A percentile compares a stretch with the other conserved stretches of the same genome.
These are phyloP conservation scores for Musa itinerans DNA, from an alignment of 176 grass and related monocot species.

Conservation along the genomic window DNA sequence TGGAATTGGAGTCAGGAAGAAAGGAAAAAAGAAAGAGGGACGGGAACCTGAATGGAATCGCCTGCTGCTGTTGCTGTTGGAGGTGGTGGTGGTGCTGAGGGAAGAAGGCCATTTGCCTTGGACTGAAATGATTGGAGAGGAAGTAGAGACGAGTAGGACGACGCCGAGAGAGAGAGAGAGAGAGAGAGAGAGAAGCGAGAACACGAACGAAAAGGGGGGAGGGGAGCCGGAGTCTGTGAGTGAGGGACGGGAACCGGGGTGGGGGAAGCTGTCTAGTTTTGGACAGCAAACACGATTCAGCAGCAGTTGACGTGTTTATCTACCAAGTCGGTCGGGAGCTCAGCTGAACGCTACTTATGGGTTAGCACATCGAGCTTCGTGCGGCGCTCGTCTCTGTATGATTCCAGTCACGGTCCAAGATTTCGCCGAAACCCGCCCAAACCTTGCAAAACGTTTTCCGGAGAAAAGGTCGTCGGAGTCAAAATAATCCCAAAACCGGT, in stretches of 20 bases:
- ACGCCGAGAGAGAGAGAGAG: not conserved
- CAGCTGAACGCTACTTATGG: no score
- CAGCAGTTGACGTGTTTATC: no score
- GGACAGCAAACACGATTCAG: not conserved
- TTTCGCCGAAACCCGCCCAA: no score
- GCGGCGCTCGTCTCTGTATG: no score
- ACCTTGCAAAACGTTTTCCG: no score
- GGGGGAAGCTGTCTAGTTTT: not conserved
- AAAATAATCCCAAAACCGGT: no score
- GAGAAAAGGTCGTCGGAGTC: no score
- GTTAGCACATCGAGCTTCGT: no score
- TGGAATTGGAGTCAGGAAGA: constrained; percentile 13
- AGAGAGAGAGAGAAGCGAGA: not conserved
- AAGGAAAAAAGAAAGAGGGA: not conserved
- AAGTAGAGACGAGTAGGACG: no score
- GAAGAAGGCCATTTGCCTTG: constrained; percentile 10
- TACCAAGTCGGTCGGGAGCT: no score
- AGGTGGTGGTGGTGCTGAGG: constrained; percentile 1
- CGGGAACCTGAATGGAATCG: constrained; percentile 50
- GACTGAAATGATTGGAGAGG: not conserved
- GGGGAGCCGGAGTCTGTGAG: not conserved
- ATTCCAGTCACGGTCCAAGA: no score
- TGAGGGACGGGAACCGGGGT: not conserved
- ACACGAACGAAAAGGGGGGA: no score
- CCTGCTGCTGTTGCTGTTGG: constrained; percentile 30